A percentile compares a stretch with the other conserved stretches of the same genome.
These are phyloP conservation scores for Talaromyces sp. DNA, from an alignment of 2,329 filamentous ascomycete genomes.

Conservation along the genomic window DNA sequence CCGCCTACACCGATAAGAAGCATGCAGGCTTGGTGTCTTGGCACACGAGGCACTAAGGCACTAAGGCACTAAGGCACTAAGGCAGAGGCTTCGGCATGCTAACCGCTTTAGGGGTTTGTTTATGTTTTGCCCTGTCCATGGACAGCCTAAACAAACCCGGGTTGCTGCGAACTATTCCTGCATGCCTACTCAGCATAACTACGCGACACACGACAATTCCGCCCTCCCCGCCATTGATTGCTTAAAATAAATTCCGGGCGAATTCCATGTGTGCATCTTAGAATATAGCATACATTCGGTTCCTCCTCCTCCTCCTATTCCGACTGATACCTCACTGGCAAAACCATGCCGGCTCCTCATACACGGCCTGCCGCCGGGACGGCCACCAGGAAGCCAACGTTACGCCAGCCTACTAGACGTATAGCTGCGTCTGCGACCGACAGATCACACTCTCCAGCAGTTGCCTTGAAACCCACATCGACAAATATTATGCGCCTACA, in stretches of 20 bases:
- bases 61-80: not conserved
- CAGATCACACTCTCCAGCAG: slow-evolving; percentile 65
- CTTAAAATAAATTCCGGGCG: not conserved
- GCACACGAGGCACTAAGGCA: not conserved
- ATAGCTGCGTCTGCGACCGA: slow-evolving; percentile 53
- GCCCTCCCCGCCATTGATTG: not conserved
- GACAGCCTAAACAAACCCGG: slow-evolving; percentile 10
- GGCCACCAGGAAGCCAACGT: slow-evolving; percentile 49
- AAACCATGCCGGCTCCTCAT: slow-evolving; percentile 54
- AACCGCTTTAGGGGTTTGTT: slow-evolving; percentile 29
- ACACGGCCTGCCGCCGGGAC: slow-evolving; percentile 46
- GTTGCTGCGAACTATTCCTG: not conserved
- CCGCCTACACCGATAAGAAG: slow-evolving; percentile 13
- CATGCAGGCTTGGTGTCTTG: not conserved
- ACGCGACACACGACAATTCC: not conserved
- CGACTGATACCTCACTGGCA: not conserved
- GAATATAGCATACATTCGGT: not conserved
- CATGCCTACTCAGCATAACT: slow-evolving; percentile 2
- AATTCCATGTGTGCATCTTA: not conserved
- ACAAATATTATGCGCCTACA: slow-evolving; percentile 35
- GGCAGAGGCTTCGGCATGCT: not conserved
- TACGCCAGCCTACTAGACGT: slow-evolving; percentile 52
- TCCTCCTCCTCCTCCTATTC: not conserved
- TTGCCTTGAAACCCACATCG: slow-evolving; percentile 61
- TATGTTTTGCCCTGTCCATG: slow-evolving; percentile 30